Conservation (phyloP, 2,329 filamentous ascomycete species). For the Passalora sequoiae region DNA sequence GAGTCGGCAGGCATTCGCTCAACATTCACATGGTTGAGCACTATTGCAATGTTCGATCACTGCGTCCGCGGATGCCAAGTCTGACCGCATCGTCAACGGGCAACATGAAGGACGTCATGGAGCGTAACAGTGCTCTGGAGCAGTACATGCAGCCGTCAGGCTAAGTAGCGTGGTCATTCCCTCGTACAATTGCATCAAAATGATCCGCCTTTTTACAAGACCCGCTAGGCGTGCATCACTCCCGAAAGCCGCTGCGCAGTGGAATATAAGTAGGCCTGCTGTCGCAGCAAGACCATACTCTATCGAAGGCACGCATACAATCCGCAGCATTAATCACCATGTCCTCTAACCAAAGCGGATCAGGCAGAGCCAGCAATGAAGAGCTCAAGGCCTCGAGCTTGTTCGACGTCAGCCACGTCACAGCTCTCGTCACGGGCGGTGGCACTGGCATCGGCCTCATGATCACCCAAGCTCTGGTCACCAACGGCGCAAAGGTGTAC, state of each 20-base stretch:
- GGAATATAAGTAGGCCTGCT: slow-evolving; percentile 1
- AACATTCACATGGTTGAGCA: no score
- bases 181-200: background rate
- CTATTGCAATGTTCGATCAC: no score
- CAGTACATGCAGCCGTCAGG: background rate
- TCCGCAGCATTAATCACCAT: background rate
- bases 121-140: background rate
- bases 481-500: slow-evolving; percentile 42
- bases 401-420: slow-evolving; percentile 45
- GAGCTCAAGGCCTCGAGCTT: slow-evolving; percentile 40
- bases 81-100: no score
- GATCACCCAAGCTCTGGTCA: slow-evolving; percentile 35
- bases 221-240: background rate
- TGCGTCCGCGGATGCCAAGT: no score
- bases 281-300: slow-evolving; percentile 1
- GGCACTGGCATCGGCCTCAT: slow-evolving; percentile 40
- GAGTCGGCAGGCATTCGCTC: no score
- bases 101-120: background rate
- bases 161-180: background rate
- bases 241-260: background rate
- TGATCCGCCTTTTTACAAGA: slow-evolving; percentile 1
- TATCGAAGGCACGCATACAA: background rate
- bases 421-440: slow-evolving; percentile 44
- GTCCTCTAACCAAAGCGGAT: slow-evolving; percentile 4
- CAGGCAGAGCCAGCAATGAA: slow-evolving; percentile 27